phyloP scores from a whole-genome alignment of 208 protist species.

The Leptomonas pyrrhocoris region DNA sequence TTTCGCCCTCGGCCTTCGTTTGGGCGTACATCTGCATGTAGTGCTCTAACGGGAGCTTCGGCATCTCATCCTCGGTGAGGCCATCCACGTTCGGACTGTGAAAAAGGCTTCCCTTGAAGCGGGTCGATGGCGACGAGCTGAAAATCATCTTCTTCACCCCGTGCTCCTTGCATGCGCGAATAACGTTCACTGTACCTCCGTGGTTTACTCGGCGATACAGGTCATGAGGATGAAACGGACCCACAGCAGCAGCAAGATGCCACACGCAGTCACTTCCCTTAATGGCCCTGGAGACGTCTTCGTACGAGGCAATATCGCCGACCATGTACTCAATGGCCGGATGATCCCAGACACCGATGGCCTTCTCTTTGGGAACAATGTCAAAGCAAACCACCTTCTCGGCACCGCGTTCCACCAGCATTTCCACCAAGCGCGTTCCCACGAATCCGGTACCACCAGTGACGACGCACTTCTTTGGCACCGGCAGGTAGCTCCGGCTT shows the following conservation, averaged over 20 bases:
- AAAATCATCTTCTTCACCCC: conserved; percentile 93
- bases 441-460: conserved; percentile 96
- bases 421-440: conserved; percentile 94
- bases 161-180: conserved; percentile 89
- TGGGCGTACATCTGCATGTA: conserved; percentile 96
- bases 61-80: conserved; percentile 91
- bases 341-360: conserved; percentile 74
- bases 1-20: conserved; percentile 93
- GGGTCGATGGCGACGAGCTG: conserved; percentile 94
- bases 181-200: conserved; percentile 93
- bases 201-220: conserved; percentile 94
- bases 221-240: conserved; percentile 91
- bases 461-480: conserved; percentile 90
- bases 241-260: conserved; percentile 94
- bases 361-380: conserved; percentile 86
- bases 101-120: conserved; percentile 91
- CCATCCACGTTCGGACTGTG: conserved; percentile 92
- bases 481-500: conserved; percentile 52
- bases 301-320: conserved; percentile 89
- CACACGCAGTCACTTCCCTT: conserved; percentile 93
- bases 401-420: conserved; percentile 95
- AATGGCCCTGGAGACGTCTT: conserved; percentile 71
- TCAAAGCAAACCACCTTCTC: conserved; percentile 91
- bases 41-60: conserved; percentile 74
- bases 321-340: conserved; percentile 90